A percentile compares a stretch with the other conserved stretches of the same genome.
phyloP scores from a whole-genome alignment of 805 yeast genomes.

The Barnettozyma sucrosica region DNA sequence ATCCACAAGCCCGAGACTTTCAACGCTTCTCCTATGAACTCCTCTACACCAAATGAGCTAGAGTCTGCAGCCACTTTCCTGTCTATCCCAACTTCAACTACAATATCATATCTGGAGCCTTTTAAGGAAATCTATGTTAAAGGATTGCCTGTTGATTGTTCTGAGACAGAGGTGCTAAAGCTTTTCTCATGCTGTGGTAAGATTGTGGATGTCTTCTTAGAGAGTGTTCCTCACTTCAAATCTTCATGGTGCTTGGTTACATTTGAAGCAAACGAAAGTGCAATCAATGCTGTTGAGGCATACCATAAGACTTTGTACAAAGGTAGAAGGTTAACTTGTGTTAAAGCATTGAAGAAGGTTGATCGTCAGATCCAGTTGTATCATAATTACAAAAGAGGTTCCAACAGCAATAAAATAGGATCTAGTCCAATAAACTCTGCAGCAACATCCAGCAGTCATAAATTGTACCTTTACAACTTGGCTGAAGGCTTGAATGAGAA shows the following conservation, averaged over 20 bases:
- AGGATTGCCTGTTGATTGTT: constrained; percentile 37
- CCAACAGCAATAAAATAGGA: background rate
- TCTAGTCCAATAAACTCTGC: background rate
- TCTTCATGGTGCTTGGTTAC: constrained; percentile 44
- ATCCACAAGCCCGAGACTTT: constrained; percentile 1
- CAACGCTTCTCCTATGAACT: background rate
- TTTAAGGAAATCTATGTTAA: constrained; percentile 38
- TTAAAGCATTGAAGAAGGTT: constrained; percentile 24
- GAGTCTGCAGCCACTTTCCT: background rate
- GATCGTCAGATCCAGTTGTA: constrained; percentile 14
- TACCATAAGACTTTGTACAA: constrained; percentile 27
- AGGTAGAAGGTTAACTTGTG: constrained; percentile 26
- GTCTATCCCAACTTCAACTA: background rate
- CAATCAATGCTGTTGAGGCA: constrained; percentile 36
- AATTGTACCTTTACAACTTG: constrained; percentile 22
- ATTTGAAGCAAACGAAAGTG: constrained; percentile 39
- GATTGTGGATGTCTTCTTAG: constrained; percentile 48
- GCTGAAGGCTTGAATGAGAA: constrained; percentile 24
- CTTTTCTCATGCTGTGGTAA: constrained; percentile 44
- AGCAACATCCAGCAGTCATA: constrained; percentile 1
- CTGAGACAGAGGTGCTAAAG: constrained; percentile 35
- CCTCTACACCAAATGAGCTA: background rate
- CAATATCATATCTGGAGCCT: background rate
- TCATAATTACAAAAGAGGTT: constrained; percentile 1
- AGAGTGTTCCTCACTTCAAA: constrained; percentile 31